Evolutionary conservation across 1,284 basidiomycete genomes (phyloP), one percentile per base, ranked within the genome.

Genomic region (Puccinia horiana): DNA sequence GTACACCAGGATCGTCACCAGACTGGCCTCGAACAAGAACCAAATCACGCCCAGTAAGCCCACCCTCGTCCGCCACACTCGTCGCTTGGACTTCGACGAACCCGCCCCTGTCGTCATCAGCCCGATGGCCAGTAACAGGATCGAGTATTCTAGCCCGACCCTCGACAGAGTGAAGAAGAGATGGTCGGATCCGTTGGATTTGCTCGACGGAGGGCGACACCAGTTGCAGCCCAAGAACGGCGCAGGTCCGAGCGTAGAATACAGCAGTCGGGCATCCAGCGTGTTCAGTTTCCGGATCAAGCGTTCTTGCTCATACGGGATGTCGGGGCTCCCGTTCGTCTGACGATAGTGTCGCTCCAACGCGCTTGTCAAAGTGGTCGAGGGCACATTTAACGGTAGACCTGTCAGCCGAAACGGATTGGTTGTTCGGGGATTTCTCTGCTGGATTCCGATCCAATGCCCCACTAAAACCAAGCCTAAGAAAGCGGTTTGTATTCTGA

Each of bases 401-500:
- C 63, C 37, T 0, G 80, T 81, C 49, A 75, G 40, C 37, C 42
- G 44, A 61, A 81, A 81, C 32, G 61, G 56, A 29, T 81, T 81
- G 1, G 14, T 32, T 16, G 35, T 5, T 0, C 40, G 8, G 8
- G 72, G 70, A 40, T 67, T 63, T 16, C 18, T 52, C 54, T 16
- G 23, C 14, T 32, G 3, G 32, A 49, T 37, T 12, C 44, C 29
- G 0, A 75, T 18, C 16, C 29, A 35, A 52, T 58, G 69, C 40
- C 2, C 52, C 23, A 56, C 23, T 11, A 72, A 23, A 40, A 61
- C 32, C 6, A 73, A 6, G 1, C 29, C 52, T 26, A 81, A 69
- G 23, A 72, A n/a, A 6, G 47, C 18, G 5, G 40, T 72, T 23
- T 49, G 40, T 0, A 20, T 11, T 49, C 69, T 61, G 26, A 23